Conservation (phyloP, 2,329 filamentous ascomycete species). For the Sphaerulina musiva region DNA sequence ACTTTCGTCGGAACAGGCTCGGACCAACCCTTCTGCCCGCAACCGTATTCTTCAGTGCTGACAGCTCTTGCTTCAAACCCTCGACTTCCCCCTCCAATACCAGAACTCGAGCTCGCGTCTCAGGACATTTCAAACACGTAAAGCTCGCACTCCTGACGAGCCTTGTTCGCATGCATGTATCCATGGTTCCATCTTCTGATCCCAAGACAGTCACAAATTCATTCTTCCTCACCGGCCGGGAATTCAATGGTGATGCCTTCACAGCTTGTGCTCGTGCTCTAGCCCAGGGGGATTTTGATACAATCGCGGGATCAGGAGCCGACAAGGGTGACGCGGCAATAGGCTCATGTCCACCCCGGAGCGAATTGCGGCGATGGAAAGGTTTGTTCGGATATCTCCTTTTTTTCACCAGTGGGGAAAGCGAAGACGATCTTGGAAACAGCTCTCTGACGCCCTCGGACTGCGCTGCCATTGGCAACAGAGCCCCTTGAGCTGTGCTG, state of each 20-base stretch:
- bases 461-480: slow-evolving; percentile 18
- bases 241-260: slow-evolving; percentile 6
- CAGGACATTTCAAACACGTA: slow-evolving; percentile 15
- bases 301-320: not conserved
- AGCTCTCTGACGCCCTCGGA: slow-evolving; percentile 27
- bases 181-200: not conserved
- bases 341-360: not conserved
- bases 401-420: slow-evolving; percentile 15
- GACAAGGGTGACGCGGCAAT: not conserved
- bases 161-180: not conserved
- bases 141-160: slow-evolving; percentile 1
- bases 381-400: not conserved
- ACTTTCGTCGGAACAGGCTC: too few species aligned
- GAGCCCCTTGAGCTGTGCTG: slow-evolving; percentile 17
- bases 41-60: slow-evolving; percentile 16
- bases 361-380: slow-evolving; percentile 4
- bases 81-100: slow-evolving; percentile 25
- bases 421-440: slow-evolving; percentile 28
- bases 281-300: slow-evolving; percentile 23
- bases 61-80: slow-evolving; percentile 26
- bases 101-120: slow-evolving; percentile 19
- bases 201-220: slow-evolving; percentile 9
- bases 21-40: too few species aligned
- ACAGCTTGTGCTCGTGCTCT: slow-evolving; percentile 14
- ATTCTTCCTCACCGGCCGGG: slow-evolving; percentile 4